phyloP scores from a whole-genome alignment of 2,329 filamentous ascomycete genomes.

The Achaetomium macrosporum region DNA sequence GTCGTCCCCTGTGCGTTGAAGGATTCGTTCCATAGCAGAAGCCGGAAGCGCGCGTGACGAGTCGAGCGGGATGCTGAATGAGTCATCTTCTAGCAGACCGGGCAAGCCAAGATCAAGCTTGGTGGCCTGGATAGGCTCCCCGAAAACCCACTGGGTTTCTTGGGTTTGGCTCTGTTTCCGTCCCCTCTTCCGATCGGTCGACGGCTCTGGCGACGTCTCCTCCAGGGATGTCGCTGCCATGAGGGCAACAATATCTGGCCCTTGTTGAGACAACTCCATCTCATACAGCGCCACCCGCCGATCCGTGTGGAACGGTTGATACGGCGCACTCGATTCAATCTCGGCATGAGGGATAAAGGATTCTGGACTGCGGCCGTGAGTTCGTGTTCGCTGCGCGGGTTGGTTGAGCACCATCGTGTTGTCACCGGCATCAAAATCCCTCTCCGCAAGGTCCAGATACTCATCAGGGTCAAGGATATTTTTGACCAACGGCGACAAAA shows the following conservation, averaged over 20 bases:
- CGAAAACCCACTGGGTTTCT: constrained; percentile 50
- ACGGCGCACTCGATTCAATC: constrained; percentile 92
- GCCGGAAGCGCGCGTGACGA: constrained; percentile 55
- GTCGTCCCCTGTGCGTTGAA: constrained; percentile 51
- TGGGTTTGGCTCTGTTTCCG: constrained; percentile 9
- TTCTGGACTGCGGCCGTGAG: constrained; percentile 43
- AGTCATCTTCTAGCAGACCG: constrained; percentile 45
- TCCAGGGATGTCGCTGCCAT: constrained; percentile 39
- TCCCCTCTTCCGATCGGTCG: constrained; percentile 22
- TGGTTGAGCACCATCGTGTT: constrained; percentile 48
- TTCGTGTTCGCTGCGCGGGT: constrained; percentile 34
- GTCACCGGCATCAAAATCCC: constrained; percentile 49
- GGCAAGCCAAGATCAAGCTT: constrained; percentile 49
- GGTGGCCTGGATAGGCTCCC: constrained; percentile 45
- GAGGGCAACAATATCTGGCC: constrained; percentile 32
- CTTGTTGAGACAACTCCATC: constrained; percentile 36
- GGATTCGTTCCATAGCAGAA: constrained; percentile 58
- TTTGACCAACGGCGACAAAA: constrained; percentile 51
- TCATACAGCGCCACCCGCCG: constrained; percentile 73
- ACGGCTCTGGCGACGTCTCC: constrained; percentile 28
- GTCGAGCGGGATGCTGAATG: constrained; percentile 39
- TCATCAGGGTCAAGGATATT: constrained; percentile 53
- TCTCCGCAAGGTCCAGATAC: constrained; percentile 47
- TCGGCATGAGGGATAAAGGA: constrained; percentile 71
- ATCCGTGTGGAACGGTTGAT: constrained; percentile 94